phyloP scores from a whole-genome alignment of 495 filamentous ascomycete species.

The Trichoderma reesei region DNA sequence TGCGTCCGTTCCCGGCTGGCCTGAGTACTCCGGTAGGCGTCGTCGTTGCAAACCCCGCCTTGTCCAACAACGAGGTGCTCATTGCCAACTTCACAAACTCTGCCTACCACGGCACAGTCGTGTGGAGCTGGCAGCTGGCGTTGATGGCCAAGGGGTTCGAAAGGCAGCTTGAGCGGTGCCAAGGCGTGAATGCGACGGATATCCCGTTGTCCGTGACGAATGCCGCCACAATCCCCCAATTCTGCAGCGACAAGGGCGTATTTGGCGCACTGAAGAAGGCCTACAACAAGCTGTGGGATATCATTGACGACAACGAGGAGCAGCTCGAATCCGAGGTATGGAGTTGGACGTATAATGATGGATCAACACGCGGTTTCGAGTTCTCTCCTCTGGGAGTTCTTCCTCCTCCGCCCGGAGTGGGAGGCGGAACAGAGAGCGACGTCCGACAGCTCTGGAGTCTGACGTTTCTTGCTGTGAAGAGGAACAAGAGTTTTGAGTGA shows the following conservation, averaged over 20 bases:
- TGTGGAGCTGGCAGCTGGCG: conserved; percentile 56
- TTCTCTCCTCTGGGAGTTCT: conserved; percentile 43
- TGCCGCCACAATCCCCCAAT: conserved; percentile 22
- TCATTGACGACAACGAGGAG: conserved; percentile 45
- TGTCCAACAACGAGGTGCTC: conserved; percentile 37
- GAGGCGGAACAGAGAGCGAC: conserved; percentile 29
- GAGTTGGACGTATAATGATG: conserved; percentile 45
- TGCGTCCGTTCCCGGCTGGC: conserved; percentile 48
- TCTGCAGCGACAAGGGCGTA: conserved; percentile 39
- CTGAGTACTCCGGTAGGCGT: conserved; percentile 47
- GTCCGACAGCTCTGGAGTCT: conserved; percentile 48
- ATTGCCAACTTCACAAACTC: conserved; percentile 43
- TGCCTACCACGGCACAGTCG: conserved; percentile 56
- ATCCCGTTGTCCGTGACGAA: conserved; percentile 11
- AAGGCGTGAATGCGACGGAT: conserved; percentile 10
- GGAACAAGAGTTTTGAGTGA: conserved; percentile 6
- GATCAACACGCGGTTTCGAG: conserved; percentile 24
- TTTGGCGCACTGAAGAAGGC: conserved; percentile 41
- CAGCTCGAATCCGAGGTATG: conserved; percentile 52
- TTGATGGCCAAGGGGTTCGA: conserved; percentile 55
- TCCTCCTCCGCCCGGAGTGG: conserved; percentile 37
- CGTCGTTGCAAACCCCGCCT: conserved; percentile 54
- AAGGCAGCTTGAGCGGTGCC: conserved; percentile 37
- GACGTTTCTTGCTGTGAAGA: conserved; percentile 40
- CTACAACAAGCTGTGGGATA: conserved; percentile 42